Percentiles rank a stretch among this genome's conserved stretches.
Evolutionary conservation across 441 rosid species (phyloP).

Genomic region (Gossypium trilobum): DNA sequence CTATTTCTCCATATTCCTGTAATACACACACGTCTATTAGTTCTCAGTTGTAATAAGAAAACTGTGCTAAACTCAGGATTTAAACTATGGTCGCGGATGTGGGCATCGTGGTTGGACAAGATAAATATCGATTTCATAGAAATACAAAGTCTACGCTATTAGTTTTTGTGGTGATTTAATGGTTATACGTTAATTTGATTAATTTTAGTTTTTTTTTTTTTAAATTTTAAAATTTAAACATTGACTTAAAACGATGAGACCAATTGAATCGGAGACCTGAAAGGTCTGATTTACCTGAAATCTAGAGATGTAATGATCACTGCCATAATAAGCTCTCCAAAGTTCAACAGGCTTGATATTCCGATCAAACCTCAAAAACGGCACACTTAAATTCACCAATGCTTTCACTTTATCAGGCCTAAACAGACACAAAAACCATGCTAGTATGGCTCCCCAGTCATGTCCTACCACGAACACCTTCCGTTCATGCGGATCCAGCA

Average conservation of each 20-base stretch:
- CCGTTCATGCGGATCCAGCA: constrained; percentile 19
- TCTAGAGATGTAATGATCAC: constrained; percentile 20
- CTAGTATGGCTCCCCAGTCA: constrained; percentile 38
- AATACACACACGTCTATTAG: neutral
- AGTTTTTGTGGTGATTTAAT: too few species aligned
- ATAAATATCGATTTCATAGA: neutral
- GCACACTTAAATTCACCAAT: constrained; percentile 26
- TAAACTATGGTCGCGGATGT: neutral
- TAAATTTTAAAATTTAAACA: too few species aligned
- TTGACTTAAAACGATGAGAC: too few species aligned
- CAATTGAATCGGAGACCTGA: too few species aligned
- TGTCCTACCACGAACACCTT: constrained; percentile 46
- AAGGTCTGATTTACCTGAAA: constrained; percentile 28
- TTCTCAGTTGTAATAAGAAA: too few species aligned
- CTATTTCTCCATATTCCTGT: constrained; percentile 43
- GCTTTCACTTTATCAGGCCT: constrained; percentile 21
- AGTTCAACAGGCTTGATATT: constrained; percentile 20
- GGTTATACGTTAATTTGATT: too few species aligned
- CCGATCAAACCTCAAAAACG: constrained; percentile 12
- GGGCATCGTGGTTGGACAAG: neutral
- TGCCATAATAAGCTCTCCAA: constrained; percentile 9
- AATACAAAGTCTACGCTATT: too few species aligned
- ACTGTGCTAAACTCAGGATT: neutral
- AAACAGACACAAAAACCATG: constrained; percentile 35
- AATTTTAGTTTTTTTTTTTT: too few species aligned